phyloP scores from a whole-genome alignment of 306 rosid species.

The Dicorynia guianensis region DNA sequence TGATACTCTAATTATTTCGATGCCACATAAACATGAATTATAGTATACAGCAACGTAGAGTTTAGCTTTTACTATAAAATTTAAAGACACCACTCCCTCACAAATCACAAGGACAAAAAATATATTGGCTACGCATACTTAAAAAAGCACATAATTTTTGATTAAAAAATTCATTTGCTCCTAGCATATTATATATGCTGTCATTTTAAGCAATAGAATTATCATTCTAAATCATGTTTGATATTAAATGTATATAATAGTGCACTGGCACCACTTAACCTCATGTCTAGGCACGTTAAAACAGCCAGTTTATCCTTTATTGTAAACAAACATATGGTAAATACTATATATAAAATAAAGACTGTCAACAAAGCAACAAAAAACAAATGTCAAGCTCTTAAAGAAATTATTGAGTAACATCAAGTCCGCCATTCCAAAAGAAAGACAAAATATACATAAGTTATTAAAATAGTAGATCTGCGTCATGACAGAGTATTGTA shows the following conservation, averaged over 20 bases:
- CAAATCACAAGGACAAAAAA: not conserved
- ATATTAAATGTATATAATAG: constrained; percentile 4
- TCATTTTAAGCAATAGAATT: constrained; percentile 3
- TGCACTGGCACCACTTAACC: not conserved
- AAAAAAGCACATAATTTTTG: no score
- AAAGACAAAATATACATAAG: not conserved
- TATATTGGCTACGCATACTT: no score
- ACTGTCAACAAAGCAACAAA: not conserved
- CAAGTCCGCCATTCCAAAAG: not conserved
- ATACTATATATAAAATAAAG: not conserved
- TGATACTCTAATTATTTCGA: not conserved
- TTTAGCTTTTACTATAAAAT: not conserved
- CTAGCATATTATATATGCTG: not conserved
- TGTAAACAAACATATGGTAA: constrained; percentile 1
- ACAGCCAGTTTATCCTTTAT: constrained; percentile 4
- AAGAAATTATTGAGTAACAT: not conserved
- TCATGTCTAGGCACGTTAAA: constrained; percentile 9
- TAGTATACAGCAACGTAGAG: not conserved
- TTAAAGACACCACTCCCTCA: not conserved
- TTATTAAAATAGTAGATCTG: not conserved
- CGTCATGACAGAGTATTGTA: not conserved
- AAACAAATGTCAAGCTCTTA: not conserved
- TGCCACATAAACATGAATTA: not conserved
- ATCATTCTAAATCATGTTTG: not conserved
- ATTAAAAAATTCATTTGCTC: not conserved